Evolutionary conservation across 1,284 basidiomycete genomes (phyloP), one percentile per base, ranked within the genome.

Genomic region (Pyrrhoderma noxium): DNA sequence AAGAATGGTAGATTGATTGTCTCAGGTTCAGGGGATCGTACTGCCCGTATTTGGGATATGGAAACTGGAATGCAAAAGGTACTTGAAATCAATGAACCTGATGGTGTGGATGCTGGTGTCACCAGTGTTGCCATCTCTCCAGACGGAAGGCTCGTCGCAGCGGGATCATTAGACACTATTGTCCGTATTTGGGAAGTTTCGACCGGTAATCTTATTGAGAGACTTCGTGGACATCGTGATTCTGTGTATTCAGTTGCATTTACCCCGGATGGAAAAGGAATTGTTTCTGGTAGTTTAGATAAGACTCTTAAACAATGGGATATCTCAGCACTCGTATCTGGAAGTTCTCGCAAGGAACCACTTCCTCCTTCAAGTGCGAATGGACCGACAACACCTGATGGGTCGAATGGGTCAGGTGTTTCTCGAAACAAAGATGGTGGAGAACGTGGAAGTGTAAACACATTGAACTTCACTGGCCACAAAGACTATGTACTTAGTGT

Each of bases 281-380:
- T 95, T 40, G 80, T 94, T 19, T 89, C 83, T 49, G 91, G 89
- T 13, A 88, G 84, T 56, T 70, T 95, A 57, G 93, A 95, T 64
- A 88, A 88, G 72, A 91, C 86, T 21, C 67, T 95, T 55, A 90
- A 92, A 64, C 79, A 87, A 49, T 95, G 93, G 90, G 89, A 93
- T 64, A 74, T 94, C 14, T 70, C 67, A 21, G 73, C 71, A 22
- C 63, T 86, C 2, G 16, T 59, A 13, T 48, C 54, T 19, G 56
- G 45, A 21, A 21, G 43, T 35, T 21, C 49, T 19, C 23, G 49
- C 13, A 53, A 49, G 16, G 52, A 56, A 14, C 46, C 54, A 21
- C 44, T 56, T 13, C 50, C 54, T n/a, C 40, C 45, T n/a, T 5
- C 7, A 5, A 31, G 27, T 31, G 27, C 11, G 27, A 5, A 5